These are phyloP conservation scores for Camellia sinensis DNA, from an alignment of 148 eudicot species.

Conservation along the genomic window DNA sequence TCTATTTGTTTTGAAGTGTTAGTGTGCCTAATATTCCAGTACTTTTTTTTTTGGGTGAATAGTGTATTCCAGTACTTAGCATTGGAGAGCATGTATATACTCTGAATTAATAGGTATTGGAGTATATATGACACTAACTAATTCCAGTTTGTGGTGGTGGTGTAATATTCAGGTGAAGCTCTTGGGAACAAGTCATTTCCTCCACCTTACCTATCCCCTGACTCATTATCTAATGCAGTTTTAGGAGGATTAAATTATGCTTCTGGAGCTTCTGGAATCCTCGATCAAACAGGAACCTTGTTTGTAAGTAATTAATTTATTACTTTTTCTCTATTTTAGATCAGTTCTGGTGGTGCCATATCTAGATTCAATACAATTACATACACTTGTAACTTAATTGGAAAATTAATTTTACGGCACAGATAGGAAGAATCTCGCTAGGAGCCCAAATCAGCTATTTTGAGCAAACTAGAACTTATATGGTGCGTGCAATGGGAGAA, in stretches of 20 bases:
- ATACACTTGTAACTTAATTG: background rate
- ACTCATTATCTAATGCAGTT: constrained; percentile 27
- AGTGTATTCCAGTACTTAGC: too few relatives aligned
- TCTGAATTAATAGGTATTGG: background rate
- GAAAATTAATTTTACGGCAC: background rate
- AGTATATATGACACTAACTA: background rate
- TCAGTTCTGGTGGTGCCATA: too few relatives aligned
- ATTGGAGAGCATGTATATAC: too few relatives aligned
- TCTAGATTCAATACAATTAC: too few relatives aligned
- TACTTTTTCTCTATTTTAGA: background rate
- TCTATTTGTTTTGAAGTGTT: too few relatives aligned
- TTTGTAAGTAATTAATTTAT: constrained; percentile 32
- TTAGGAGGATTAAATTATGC: constrained; percentile 57
- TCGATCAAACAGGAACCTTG: constrained; percentile 46
- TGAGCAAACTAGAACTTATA: constrained; percentile 41
- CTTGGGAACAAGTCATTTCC: constrained; percentile 51
- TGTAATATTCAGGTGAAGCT: constrained; percentile 39
- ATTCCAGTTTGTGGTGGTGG: background rate
- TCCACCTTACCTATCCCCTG: constrained; percentile 51
- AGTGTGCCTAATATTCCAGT: too few relatives aligned
- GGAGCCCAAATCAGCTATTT: constrained; percentile 47
- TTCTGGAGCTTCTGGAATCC: constrained; percentile 69
- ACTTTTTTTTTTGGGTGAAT: too few relatives aligned
- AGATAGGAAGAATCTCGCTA: constrained; percentile 57
- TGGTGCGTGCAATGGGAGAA: constrained; percentile 45